Conservation (phyloP, 2,329 filamentous ascomycete species). For the Penicillium sp. region DNA sequence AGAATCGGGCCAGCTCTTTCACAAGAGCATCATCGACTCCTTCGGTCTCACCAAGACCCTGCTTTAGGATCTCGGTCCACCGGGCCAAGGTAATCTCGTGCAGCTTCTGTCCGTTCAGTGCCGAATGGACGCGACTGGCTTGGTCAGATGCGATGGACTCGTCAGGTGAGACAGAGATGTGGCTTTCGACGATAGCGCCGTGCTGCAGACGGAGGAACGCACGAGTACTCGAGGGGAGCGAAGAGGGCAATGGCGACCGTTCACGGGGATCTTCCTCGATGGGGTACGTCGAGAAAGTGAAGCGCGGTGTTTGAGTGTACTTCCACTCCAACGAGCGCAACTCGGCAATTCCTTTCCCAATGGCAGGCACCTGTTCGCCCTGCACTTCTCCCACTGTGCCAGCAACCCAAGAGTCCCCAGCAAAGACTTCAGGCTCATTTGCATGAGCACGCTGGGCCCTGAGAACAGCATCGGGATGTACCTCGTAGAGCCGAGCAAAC, state of each 20-base stretch:
- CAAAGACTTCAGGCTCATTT: conserved; percentile 34
- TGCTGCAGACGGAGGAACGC: conserved; percentile 44
- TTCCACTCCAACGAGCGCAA: conserved; percentile 65
- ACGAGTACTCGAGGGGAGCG: conserved; percentile 49
- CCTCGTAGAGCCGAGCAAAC: conserved; percentile 68
- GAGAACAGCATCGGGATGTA: conserved; percentile 35
- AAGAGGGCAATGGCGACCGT: conserved; percentile 52
- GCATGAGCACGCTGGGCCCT: conserved; percentile 35
- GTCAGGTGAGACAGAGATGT: conserved; percentile 41
- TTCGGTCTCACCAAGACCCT: conserved; percentile 18
- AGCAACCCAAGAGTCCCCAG: conserved; percentile 38
- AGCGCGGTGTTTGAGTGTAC: conserved; percentile 82
- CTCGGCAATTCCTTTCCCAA: conserved; percentile 59
- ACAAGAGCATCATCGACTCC: conserved; percentile 15
- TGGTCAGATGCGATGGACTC: conserved; percentile 34
- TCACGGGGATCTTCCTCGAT: conserved; percentile 59
- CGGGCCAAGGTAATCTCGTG: conserved; percentile 47
- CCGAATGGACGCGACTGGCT: conserved; percentile 32
- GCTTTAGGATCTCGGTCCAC: conserved; percentile 30
- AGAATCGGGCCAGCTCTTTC: conserved; percentile 28
- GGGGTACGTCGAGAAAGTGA: conserved; percentile 66
- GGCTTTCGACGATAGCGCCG: conserved; percentile 42
- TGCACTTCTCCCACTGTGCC: conserved; percentile 54
- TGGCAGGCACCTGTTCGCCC: conserved; percentile 49
- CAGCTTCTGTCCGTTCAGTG: conserved; percentile 44